A percentile compares a stretch with the other conserved stretches of the same genome.
These are phyloP conservation scores for Gaeumannomyces tritici DNA, from an alignment of 2,329 filamentous ascomycete species.

Conservation along the genomic window DNA sequence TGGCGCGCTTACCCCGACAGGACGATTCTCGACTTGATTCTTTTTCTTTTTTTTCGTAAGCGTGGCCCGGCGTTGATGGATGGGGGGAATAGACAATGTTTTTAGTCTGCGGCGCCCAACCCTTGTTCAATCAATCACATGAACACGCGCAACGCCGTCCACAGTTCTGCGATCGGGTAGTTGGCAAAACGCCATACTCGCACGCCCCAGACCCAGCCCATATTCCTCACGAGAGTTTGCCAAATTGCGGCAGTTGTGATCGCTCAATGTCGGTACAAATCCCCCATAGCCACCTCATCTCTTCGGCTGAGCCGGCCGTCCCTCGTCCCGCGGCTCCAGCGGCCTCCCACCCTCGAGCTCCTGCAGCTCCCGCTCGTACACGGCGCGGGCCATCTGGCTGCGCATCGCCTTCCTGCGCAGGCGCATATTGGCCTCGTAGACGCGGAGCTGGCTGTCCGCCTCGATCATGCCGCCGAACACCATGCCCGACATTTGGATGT, in stretches of 20 bases:
- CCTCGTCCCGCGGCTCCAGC: background rate
- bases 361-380: slow-evolving; percentile 52
- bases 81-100: background rate
- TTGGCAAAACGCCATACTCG: background rate
- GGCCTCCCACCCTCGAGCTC: slow-evolving; percentile 26
- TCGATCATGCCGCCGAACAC: slow-evolving; percentile 69
- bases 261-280: background rate
- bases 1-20: background rate
- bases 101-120: background rate
- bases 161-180: too few relatives aligned
- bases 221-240: background rate
- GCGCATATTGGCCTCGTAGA: slow-evolving; percentile 57
- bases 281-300: background rate
- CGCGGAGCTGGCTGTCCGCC: slow-evolving; percentile 58
- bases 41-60: background rate
- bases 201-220: background rate
- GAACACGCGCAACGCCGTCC: background rate
- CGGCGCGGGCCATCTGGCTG: slow-evolving; percentile 60
- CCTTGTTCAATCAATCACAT: background rate
- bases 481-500: slow-evolving; percentile 79
- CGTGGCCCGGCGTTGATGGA: background rate
- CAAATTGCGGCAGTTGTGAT: background rate
- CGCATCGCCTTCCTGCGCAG: slow-evolving; percentile 52
- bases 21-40: background rate
- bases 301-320: background rate